Evolutionary conservation across 2,329 filamentous ascomycete genomes (phyloP), one percentile per base, ranked within the genome.

Genomic region (Cladosporium oxysporum): DNA sequence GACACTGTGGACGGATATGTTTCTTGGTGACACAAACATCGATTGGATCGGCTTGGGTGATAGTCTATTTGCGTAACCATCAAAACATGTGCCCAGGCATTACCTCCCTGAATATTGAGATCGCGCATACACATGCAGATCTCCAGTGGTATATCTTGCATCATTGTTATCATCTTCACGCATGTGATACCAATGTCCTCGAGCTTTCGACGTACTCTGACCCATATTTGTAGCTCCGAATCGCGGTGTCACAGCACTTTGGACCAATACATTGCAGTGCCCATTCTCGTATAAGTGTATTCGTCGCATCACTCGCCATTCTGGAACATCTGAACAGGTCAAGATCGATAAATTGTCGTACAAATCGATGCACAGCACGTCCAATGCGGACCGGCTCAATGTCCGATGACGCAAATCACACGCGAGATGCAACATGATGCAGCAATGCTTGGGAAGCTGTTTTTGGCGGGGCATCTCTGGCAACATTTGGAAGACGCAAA

Each of bases 41-140:
- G 64, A 66, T 28, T 66, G 64, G 64, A 66, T 66, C n/a, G 64
- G 57, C 21, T 57, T 59, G 44, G 35, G 58, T 21, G 58, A 61
- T 62, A 57, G 28, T 8, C 4, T 62, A 2, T 33, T 47, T 12
- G 31, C 41, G 31, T 58, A 23, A 58, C 21, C 26, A 18, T 4
- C 11, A 3, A 47, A n/a, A 47, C 1, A 21, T 8, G 23, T 26
- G 23, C 23, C 21, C 7, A 21, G 12, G 8, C n/a, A 21, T 47
- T 10, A 3, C 21, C 41, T 5, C n/a, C 0, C 21, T 7, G 7
- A 2, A 12, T 21, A 4, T 21, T 21, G n/a, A 21, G 18, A 8
- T 47, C n/a, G 41, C n/a, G 21, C 21, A 47, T 8, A 4, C n/a
- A 5, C n/a, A 21, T 16, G 41, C 41, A 21, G 11, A n/a, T 1